Base-by-base conservation (phyloP, 2,329 filamentous ascomycete genomes). In the Curvularia spicifera region DNA sequence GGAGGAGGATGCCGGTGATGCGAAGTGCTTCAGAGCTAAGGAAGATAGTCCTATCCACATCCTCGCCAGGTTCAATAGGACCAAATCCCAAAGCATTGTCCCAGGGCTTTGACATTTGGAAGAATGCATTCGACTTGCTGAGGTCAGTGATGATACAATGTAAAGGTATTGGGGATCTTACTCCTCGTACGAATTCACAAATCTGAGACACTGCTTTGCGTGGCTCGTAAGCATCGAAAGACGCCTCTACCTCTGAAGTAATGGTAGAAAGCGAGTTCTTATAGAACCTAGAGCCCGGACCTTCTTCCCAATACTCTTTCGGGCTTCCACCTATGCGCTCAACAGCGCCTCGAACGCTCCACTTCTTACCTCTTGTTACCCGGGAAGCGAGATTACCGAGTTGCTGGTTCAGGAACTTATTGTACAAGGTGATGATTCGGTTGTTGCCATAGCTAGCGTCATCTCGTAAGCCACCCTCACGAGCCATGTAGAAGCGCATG, bases 371-470 rank as follows among this genome's bases (percentile, higher is more conserved):
- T 49, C 86, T 84, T 43, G 87, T 86, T 10, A 96, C 81, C 31
- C 95, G 86, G 58, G 86, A 87, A 3, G 89, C 79, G 13, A 97
- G 79, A 69, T 97, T 98, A 2, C 95, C 95, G 5, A 98, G 79
- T 0, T 89, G 89, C 39, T 84, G 83, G 72, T 91, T 88, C 28
- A 99, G 82, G 29, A 88, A 84, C 70, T 93, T 95, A 72, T 89
- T 90, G 78, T 98, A 97, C 57, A 87, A 83, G 13, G 85, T 82
- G 44, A 90, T 86, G 61, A 99, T 89, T 58, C 85, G 83, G 13
- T 83, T 78, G 73, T 98, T 99, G 61, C 89, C 89, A 72, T 98
- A 99, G 74, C 93, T 88, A 29, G 91, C 85, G 73, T 99, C 95
- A 56, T 91, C 82, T 13, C 80, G 80, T 33, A 97, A 86, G 22